phyloP scores from a whole-genome alignment of 2,329 filamentous ascomycete genomes.

The Diplodia scrobiculata region DNA sequence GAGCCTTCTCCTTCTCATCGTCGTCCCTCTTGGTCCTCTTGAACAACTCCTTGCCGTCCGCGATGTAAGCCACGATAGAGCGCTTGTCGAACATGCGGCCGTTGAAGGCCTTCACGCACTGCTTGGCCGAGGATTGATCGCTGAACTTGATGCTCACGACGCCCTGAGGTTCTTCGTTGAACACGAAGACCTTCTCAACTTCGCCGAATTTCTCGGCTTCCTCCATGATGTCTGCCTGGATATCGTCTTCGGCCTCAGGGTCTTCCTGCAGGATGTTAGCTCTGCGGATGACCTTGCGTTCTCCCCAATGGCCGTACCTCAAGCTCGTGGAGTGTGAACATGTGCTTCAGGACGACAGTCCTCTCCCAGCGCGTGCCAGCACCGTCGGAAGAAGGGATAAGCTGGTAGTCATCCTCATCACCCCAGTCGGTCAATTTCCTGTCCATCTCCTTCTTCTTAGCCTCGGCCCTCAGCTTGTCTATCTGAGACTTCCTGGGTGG shows the following conservation, averaged over 20 bases:
- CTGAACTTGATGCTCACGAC: constrained; percentile 83
- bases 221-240: constrained; percentile 70
- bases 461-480: constrained; percentile 75
- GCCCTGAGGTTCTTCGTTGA: constrained; percentile 81
- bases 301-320: not conserved
- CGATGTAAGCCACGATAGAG: constrained; percentile 69
- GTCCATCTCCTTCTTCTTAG: constrained; percentile 83
- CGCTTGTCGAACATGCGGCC: constrained; percentile 77
- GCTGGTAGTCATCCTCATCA: constrained; percentile 60
- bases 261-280: constrained; percentile 9
- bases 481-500: constrained; percentile 66
- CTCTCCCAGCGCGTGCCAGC: constrained; percentile 70
- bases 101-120: constrained; percentile 71
- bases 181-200: constrained; percentile 89
- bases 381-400: constrained; percentile 50
- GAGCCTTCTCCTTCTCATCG: constrained; percentile 54
- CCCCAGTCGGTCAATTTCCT: constrained; percentile 95
- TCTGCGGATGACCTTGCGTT: not conserved
- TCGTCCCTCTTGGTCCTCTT: constrained; percentile 62
- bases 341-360: constrained; percentile 83
- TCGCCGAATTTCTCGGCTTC: constrained; percentile 84
- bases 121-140: constrained; percentile 68
- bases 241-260: constrained; percentile 9
- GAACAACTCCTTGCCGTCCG: constrained; percentile 72
- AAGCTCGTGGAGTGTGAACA: constrained; percentile 73